Evolutionary conservation across 768 basidiomycete genomes (phyloP).

Genomic region (Pleurotus tuoliensis): DNA sequence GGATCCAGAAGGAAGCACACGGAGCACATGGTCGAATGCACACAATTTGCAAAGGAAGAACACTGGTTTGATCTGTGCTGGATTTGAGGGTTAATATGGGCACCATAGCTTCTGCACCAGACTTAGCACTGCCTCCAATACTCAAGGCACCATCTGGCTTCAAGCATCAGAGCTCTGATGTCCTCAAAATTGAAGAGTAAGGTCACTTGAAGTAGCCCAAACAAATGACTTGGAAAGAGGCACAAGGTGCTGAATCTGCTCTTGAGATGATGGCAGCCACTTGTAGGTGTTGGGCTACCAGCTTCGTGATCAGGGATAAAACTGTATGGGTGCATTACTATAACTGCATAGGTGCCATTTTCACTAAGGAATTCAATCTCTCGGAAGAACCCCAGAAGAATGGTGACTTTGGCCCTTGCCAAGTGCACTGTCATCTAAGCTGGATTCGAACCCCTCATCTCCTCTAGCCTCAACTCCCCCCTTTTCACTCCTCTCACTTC

Average conservation of each 20-base stretch:
- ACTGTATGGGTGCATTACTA: slow-evolving; percentile 21
- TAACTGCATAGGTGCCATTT: slow-evolving; percentile 20
- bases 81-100: no score
- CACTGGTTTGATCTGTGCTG: no score
- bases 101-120: no score
- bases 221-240: neutral
- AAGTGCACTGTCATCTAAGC: neutral
- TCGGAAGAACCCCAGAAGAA: slow-evolving; percentile 6
- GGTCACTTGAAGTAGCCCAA: no score
- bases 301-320: slow-evolving; percentile 17
- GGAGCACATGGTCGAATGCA: no score
- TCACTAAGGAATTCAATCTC: slow-evolving; percentile 17
- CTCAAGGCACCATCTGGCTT: no score
- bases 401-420: slow-evolving; percentile 8
- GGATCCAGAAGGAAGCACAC: no score
- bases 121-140: no score
- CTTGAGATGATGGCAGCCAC: slow-evolving; percentile 13
- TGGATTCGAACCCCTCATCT: slow-evolving; percentile 16
- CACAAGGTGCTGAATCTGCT: slow-evolving; percentile 11
- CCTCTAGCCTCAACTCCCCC: neutral
- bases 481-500: neutral
- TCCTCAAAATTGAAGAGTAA: no score
- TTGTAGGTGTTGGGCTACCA: slow-evolving; percentile 16
- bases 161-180: no score
- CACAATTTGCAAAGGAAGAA: no score